Evolutionary conservation across 192 early-diverging fungal genomes (phyloP).

Genomic region (Neocallimastix lanati): DNA sequence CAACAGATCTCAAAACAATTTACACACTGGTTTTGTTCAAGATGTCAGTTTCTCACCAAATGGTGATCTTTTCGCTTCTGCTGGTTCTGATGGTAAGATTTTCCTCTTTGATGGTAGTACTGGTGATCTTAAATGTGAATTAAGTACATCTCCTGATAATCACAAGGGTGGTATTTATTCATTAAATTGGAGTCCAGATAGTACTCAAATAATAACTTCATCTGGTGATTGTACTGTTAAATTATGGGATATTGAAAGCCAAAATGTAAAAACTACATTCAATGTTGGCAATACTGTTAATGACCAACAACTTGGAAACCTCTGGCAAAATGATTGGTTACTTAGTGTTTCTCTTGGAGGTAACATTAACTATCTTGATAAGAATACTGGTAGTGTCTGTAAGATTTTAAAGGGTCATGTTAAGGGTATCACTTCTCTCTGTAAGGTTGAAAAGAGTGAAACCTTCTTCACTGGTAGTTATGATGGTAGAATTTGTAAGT

Average conservation of each 20-base stretch:
- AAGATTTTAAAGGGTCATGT: constrained; percentile 55
- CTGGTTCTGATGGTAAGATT: constrained; percentile 64
- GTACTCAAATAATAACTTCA: constrained; percentile 50
- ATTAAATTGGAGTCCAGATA: constrained; percentile 74
- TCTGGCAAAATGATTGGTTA: constrained; percentile 64
- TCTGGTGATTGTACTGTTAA: constrained; percentile 73
- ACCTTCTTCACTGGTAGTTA: constrained; percentile 75
- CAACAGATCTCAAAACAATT: constrained; percentile 42
- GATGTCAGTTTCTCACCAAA: constrained; percentile 66
- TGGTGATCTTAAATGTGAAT: constrained; percentile 51
- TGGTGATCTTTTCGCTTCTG: constrained; percentile 65
- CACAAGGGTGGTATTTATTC: constrained; percentile 74
- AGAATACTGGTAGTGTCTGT: constrained; percentile 21
- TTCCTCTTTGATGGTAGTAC: constrained; percentile 86
- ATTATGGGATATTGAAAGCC: constrained; percentile 71
- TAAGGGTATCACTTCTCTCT: constrained; percentile 64
- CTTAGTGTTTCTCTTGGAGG: constrained; percentile 70
- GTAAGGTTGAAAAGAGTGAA: constrained; percentile 18
- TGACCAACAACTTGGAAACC: constrained; percentile 81
- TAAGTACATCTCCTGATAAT: constrained; percentile 18
- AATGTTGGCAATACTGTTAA: constrained; percentile 16
- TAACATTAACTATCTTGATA: constrained; percentile 68
- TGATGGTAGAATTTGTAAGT: constrained; percentile 70
- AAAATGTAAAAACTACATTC: constrained; percentile 27
- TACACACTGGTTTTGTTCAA: constrained; percentile 77